A percentile compares a stretch with the other conserved stretches of the same genome.
These are phyloP conservation scores for Aegilops bicornis DNA, from an alignment of 176 grass and related monocot species.

Conservation along the genomic window DNA sequence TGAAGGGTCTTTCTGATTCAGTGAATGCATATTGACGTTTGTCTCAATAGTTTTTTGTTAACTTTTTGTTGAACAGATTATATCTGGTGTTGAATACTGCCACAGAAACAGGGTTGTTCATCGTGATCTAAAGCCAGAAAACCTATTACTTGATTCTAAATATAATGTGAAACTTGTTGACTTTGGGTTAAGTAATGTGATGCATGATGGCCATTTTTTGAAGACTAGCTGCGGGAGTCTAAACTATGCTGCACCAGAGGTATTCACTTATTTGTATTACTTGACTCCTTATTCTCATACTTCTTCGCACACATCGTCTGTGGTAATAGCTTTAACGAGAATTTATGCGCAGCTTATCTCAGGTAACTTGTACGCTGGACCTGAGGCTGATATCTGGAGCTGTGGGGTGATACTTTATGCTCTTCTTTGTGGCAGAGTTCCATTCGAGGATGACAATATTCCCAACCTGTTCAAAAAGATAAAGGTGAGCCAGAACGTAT, in stretches of 20 bases:
- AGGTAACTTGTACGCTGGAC: conserved; percentile 87
- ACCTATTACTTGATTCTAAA: conserved; percentile 90
- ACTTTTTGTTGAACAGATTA: conserved; percentile 54
- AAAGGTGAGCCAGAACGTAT: conserved; percentile 51
- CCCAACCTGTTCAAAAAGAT: conserved; percentile 93
- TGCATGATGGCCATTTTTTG: conserved; percentile 96
- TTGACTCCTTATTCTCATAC: conserved; percentile 14
- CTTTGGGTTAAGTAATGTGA: conserved; percentile 97
- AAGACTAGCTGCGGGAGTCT: conserved; percentile 97
- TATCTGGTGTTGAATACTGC: conserved; percentile 95
- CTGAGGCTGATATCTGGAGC: conserved; percentile 97
- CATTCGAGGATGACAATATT: conserved; percentile 95
- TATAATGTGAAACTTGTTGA: conserved; percentile 92
- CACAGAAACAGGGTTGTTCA: conserved; percentile 98
- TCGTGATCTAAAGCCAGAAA: conserved; percentile 92
- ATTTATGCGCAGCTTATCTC: conserved; percentile 69
- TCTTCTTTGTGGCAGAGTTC: conserved; percentile 94
- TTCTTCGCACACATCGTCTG: neutral
- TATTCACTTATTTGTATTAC: conserved; percentile 29
- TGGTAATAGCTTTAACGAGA: conserved; percentile 10
- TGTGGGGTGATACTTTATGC: conserved; percentile 98
- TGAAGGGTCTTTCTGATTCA: neutral
- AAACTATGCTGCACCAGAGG: conserved; percentile 98
- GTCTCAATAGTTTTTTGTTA: neutral
- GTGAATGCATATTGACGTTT: neutral